A percentile compares a stretch with the other conserved stretches of the same genome.
phyloP scores from a whole-genome alignment of 1,284 basidiomycete species.

The Ceratobasidium sp. region DNA sequence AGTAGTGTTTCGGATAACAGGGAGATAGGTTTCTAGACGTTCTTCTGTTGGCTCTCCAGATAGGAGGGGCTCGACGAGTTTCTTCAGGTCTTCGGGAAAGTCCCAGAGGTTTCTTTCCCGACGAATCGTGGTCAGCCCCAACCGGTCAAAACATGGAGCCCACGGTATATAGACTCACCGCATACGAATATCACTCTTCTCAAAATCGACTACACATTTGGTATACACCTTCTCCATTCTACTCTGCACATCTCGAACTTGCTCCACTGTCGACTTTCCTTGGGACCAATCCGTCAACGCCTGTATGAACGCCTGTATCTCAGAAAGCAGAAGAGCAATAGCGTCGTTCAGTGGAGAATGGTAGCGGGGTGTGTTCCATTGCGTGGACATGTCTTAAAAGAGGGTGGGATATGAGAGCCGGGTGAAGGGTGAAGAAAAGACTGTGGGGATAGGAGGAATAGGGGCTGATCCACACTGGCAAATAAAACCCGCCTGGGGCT shows the following conservation, averaged over 20 bases:
- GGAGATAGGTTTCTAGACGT: slow-evolving; percentile 1
- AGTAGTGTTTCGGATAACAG: slow-evolving; percentile 4
- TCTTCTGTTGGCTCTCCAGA: too few relatives aligned
- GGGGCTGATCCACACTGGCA: background rate
- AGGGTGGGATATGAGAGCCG: too few relatives aligned
- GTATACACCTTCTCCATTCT: slow-evolving; percentile 2
- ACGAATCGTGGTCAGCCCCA: too few relatives aligned
- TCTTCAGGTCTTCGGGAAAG: too few relatives aligned
- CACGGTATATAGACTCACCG: background rate
- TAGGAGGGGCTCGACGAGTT: too few relatives aligned
- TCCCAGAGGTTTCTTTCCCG: too few relatives aligned
- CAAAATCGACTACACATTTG: background rate
- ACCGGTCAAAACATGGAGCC: too few relatives aligned
- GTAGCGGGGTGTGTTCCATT: slow-evolving; percentile 15
- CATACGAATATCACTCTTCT: slow-evolving; percentile 15
- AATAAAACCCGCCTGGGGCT: background rate
- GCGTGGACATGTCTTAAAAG: too few relatives aligned
- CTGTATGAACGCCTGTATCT: background rate
- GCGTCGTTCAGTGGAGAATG: background rate
- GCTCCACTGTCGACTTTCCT: background rate
- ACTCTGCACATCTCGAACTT: slow-evolving; percentile 3
- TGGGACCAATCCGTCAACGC: slow-evolving; percentile 12
- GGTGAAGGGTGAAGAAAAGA: background rate
- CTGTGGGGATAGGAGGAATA: background rate
- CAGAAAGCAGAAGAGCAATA: slow-evolving; percentile 4